Percentiles rank a stretch among this genome's conserved stretches.
Conservation (phyloP, 257 asterid species). For the Henckelia pumila region DNA sequence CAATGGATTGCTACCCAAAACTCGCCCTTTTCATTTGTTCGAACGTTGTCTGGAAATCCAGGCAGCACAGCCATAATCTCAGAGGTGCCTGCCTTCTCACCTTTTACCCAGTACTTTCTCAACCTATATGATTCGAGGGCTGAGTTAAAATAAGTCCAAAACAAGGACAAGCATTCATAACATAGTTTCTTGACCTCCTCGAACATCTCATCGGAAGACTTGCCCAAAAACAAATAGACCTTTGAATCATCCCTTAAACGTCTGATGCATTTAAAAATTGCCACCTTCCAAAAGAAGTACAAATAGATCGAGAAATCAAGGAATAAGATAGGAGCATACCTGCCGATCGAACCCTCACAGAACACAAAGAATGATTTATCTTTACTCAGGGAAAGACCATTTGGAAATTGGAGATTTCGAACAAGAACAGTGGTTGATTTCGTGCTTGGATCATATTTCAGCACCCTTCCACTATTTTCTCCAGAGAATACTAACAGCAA, state of each 20-base stretch:
- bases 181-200: constrained; percentile 2
- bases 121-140: constrained; percentile 40
- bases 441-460: constrained; percentile 64
- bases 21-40: constrained; percentile 73
- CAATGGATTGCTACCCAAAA: constrained; percentile 91
- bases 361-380: constrained; percentile 77
- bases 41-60: constrained; percentile 80
- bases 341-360: constrained; percentile 74
- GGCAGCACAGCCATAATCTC: constrained; percentile 72
- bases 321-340: constrained; percentile 36
- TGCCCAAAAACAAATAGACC: not conserved
- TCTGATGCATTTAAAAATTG: not conserved
- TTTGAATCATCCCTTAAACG: not conserved
- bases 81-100: constrained; percentile 63
- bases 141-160: not conserved
- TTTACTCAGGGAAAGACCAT: constrained; percentile 85
- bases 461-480: constrained; percentile 83
- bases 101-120: constrained; percentile 81
- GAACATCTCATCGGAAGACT: not conserved
- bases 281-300: not conserved
- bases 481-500: constrained; percentile 70
- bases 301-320: constrained; percentile 8
- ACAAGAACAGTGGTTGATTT: constrained; percentile 73
- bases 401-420: constrained; percentile 72
- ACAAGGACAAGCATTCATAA: not conserved